Evolutionary conservation across 805 yeast genomes (phyloP), one percentile per base, ranked within the genome.

Genomic region (Zygotorulaspora sp.): DNA sequence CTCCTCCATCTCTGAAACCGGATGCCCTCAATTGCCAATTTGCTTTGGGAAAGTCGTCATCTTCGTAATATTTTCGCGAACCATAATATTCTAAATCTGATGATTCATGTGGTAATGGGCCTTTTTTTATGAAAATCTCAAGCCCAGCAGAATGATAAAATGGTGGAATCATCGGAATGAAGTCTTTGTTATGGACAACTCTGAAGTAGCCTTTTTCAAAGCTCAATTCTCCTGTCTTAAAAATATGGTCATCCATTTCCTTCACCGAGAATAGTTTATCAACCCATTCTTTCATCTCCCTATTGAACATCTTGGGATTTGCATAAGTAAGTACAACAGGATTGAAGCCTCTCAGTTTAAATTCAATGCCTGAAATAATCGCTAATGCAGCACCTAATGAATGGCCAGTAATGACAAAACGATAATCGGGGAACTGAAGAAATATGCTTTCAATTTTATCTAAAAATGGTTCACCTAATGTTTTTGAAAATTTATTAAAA

Each of bases 351-450:
- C 73, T 45, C 13, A 75, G 50, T 38, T 70, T 61, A 32, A 80
- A 65, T 49, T 83, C 92, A 15, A 77, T 66, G 0, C 83, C 90
- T 6, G 75, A 70, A 22, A 84, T 59, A 3, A 69, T 60, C 1
- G 88, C 80, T 35, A 81, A 57, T 0, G 89, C 88, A 5, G 80
- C 94, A 3, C 88, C 89, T 28, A 84, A 59, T 0, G 92, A 84
- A 58, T 85, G 95, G 0, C 94, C 94, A 1, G 78, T 65, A 1
- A 80, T 67, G 1, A 73, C 67, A 4, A 82, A 41, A 14, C 65
- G 54, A 53, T 77, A 80, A 16, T 67, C 70, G 0, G 77, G 74
- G 49, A 70, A 60, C 13, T 63, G 50, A 8, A 56, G 41, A 14
- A 62, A 54, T 13, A 70, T 49, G 2, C 48, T 43, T 10, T 59